Percentiles rank a stretch among this genome's conserved stretches.
These are phyloP conservation scores for Geotrichum klebahnii DNA, from an alignment of 1,139 yeast species.

Conservation along the genomic window DNA sequence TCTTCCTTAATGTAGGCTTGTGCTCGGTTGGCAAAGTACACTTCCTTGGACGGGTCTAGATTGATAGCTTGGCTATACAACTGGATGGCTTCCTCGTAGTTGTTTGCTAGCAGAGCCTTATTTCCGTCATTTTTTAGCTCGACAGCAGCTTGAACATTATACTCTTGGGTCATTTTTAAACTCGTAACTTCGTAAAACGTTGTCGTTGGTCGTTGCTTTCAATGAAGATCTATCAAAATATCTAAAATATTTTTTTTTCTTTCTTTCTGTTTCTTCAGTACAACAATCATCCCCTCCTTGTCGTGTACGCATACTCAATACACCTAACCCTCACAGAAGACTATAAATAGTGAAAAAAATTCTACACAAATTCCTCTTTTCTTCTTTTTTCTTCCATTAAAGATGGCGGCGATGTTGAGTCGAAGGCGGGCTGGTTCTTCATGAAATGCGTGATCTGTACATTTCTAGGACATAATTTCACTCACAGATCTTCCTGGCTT, in stretches of 20 bases:
- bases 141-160: conserved; percentile 23
- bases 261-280: too few species aligned
- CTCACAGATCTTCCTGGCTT: conserved; percentile 24
- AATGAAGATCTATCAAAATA: not conserved
- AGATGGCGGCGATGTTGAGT: conserved; percentile 15
- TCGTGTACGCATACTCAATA: not conserved
- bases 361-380: conserved; percentile 2
- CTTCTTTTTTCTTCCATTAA: conserved; percentile 6
- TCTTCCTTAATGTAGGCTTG: conserved; percentile 84
- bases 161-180: conserved; percentile 4
- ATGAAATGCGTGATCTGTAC: conserved; percentile 9
- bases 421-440: conserved; percentile 15
- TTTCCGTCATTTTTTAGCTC: conserved; percentile 66
- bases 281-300: too few species aligned
- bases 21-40: conserved; percentile 82
- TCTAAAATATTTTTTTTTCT: not conserved
- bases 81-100: conserved; percentile 63
- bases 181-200: not conserved
- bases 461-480: not conserved
- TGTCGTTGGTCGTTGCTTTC: too few species aligned
- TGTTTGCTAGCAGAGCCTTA: conserved; percentile 56
- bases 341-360: not conserved
- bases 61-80: conserved; percentile 75
- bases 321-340: not conserved
- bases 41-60: conserved; percentile 60